phyloP scores from a whole-genome alignment of 2,329 filamentous ascomycete species.

The Chaetomium strumarium region DNA sequence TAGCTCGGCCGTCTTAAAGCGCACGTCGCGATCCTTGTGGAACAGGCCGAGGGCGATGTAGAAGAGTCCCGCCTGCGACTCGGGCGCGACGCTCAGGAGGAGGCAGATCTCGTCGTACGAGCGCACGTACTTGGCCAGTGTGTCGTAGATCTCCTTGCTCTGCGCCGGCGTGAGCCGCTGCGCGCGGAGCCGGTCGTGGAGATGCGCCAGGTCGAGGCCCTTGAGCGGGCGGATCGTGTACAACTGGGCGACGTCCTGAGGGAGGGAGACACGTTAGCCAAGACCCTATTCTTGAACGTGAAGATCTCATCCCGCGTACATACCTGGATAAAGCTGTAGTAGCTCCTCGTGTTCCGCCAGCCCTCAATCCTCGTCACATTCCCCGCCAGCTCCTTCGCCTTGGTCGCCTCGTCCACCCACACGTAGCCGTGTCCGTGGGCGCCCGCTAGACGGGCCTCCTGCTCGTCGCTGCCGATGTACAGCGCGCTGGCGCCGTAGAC shows the following conservation, averaged over 20 bases:
- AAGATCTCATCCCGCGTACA: not conserved
- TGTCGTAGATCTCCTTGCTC: conserved; percentile 78
- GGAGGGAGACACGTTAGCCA: not conserved
- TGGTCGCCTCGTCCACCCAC: conserved; percentile 77
- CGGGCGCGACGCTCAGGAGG: conserved; percentile 73
- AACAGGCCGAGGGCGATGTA: conserved; percentile 88
- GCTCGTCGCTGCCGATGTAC: conserved; percentile 74
- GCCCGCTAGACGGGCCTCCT: conserved; percentile 50
- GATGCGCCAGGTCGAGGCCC: conserved; percentile 80
- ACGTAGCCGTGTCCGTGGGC: conserved; percentile 81
- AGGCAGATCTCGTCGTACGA: conserved; percentile 83
- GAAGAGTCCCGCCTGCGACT: conserved; percentile 82
- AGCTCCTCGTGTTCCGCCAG: conserved; percentile 92
- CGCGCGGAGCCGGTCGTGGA: conserved; percentile 83
- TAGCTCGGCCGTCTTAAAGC: conserved; percentile 69
- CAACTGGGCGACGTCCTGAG: conserved; percentile 58
- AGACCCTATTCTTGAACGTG: no score
- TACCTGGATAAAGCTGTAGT: conserved; percentile 90
- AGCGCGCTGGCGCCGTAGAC: conserved; percentile 91
- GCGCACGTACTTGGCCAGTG: conserved; percentile 67
- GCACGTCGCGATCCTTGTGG: conserved; percentile 76
- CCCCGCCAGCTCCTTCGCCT: conserved; percentile 79
- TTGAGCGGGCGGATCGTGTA: conserved; percentile 64
- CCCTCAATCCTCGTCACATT: conserved; percentile 93
- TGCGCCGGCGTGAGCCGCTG: conserved; percentile 71